phyloP scores from a whole-genome alignment of 228 moss, liverwort and hornwort genomes.

The Sphagnum magellanicum region DNA sequence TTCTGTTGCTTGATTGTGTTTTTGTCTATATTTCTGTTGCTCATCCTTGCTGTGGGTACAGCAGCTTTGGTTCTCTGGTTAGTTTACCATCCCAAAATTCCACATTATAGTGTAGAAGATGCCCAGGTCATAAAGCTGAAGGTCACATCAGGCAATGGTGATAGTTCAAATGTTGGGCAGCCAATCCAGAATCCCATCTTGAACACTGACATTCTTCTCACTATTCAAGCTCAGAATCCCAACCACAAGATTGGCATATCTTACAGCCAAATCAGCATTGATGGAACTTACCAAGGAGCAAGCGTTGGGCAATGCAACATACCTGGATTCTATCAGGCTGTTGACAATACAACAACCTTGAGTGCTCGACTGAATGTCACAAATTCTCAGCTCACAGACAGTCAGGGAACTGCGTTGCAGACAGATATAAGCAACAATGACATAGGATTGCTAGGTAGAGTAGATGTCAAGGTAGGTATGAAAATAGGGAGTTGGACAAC shows the following conservation, averaged over 20 bases:
- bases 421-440: constrained; percentile 20
- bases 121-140: constrained; percentile 27
- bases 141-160: constrained; percentile 25
- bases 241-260: constrained; percentile 43
- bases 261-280: constrained; percentile 25
- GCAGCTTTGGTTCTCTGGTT: constrained; percentile 24
- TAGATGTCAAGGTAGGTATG: constrained; percentile 19
- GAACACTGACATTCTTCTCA: constrained; percentile 33
- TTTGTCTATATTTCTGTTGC: constrained; percentile 5
- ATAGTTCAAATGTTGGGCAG: constrained; percentile 2
- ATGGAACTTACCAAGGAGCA: constrained; percentile 27
- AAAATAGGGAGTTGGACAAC: constrained; percentile 27
- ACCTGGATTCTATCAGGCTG: constrained; percentile 20
- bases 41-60: constrained; percentile 20
- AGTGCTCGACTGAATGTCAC: constrained; percentile 25
- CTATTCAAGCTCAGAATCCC: constrained; percentile 36
- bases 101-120: constrained; percentile 26
- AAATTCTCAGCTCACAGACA: constrained; percentile 24
- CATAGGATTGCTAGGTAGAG: constrained; percentile 17
- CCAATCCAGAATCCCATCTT: constrained; percentile 20
- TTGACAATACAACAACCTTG: constrained; percentile 16
- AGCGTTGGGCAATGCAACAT: constrained; percentile 24
- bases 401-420: constrained; percentile 27
- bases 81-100: constrained; percentile 30
- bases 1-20: constrained; percentile 31